A percentile compares a stretch with the other conserved stretches of the same genome.
Conservation (phyloP, 768 basidiomycete genomes). For the Fomitopsis pulvina region DNA sequence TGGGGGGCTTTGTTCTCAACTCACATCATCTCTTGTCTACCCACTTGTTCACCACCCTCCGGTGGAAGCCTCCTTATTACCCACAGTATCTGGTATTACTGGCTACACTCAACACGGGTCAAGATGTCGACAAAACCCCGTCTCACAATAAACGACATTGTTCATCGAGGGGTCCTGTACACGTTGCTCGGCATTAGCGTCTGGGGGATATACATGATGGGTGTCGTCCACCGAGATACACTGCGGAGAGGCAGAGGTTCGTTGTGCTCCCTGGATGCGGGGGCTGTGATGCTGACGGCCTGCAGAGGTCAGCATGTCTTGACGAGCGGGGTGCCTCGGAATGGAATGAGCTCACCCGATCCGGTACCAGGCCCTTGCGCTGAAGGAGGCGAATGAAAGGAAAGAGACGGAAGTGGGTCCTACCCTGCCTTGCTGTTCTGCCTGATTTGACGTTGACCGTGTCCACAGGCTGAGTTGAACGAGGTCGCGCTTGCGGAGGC, state of each 20-base stretch:
- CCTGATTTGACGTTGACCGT: not conserved
- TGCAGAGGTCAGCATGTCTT: not conserved
- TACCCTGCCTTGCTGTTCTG: not conserved
- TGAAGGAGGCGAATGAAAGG: not conserved
- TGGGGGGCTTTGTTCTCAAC: too few relatives aligned
- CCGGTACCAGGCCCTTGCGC: not conserved
- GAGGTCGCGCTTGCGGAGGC: conserved; percentile 10
- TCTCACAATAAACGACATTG: conserved; percentile 35
- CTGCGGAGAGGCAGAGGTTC: conserved; percentile 49
- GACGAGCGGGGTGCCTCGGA: not conserved
- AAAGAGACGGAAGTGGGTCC: not conserved
- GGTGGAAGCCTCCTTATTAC: too few relatives aligned
- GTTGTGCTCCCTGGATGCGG: conserved; percentile 7
- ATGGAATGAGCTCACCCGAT: not conserved
- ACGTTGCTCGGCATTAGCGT: conserved; percentile 45
- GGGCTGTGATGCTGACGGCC: not conserved
- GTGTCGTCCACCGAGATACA: conserved; percentile 47
- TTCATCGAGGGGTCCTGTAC: conserved; percentile 49
- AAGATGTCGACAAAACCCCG: conserved; percentile 11
- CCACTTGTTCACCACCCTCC: too few relatives aligned
- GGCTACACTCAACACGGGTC: too few relatives aligned
- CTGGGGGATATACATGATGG: conserved; percentile 45
- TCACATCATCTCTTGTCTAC: too few relatives aligned
- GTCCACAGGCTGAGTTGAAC: not conserved
- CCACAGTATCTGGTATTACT: too few relatives aligned